These are phyloP conservation scores for Rubroboletus pulcherrimus DNA, from an alignment of 768 basidiomycete genomes.

Conservation along the genomic window DNA sequence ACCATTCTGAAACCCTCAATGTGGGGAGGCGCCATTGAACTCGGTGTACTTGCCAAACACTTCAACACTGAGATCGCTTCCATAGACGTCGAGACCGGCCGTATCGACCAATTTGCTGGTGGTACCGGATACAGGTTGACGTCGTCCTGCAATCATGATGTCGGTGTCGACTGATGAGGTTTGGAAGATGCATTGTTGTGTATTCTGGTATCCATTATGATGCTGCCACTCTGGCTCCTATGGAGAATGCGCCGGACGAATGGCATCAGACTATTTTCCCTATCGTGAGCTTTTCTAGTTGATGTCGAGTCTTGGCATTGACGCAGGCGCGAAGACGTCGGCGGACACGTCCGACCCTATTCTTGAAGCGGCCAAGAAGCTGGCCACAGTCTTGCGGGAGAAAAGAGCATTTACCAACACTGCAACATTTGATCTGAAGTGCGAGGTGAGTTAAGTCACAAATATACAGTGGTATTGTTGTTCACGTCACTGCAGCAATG, in stretches of 20 bases:
- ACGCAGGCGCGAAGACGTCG: slow-evolving; percentile 20
- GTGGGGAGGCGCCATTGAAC: slow-evolving; percentile 97
- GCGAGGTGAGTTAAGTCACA: slow-evolving; percentile 53
- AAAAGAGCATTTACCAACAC: slow-evolving; percentile 91
- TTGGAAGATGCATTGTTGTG: slow-evolving; percentile 63
- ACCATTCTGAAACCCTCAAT: slow-evolving; percentile 76
- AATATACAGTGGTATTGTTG: slow-evolving; percentile 2
- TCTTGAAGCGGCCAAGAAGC: slow-evolving; percentile 59
- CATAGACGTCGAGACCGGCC: slow-evolving; percentile 88
- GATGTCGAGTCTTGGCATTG: slow-evolving; percentile 21
- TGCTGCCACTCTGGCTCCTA: slow-evolving; percentile 78
- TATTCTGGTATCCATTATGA: slow-evolving; percentile 99
- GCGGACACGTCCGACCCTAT: slow-evolving; percentile 48
- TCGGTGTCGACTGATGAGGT: slow-evolving; percentile 1
- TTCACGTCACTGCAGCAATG: slow-evolving; percentile 53
- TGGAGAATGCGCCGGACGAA: slow-evolving; percentile 67
- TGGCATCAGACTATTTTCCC: slow-evolving; percentile 91
- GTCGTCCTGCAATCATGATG: neutral
- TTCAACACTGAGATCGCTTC: slow-evolving; percentile 84
- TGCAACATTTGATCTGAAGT: slow-evolving; percentile 84
- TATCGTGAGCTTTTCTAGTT: slow-evolving; percentile 36
- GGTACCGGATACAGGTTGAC: slow-evolving; percentile 33
- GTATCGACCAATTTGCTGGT: slow-evolving; percentile 71
- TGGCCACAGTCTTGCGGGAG: slow-evolving; percentile 68
- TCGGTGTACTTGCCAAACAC: slow-evolving; percentile 78